phyloP scores from a whole-genome alignment of 108 stramenopile species.

The Nannochloropsis oceanica region DNA sequence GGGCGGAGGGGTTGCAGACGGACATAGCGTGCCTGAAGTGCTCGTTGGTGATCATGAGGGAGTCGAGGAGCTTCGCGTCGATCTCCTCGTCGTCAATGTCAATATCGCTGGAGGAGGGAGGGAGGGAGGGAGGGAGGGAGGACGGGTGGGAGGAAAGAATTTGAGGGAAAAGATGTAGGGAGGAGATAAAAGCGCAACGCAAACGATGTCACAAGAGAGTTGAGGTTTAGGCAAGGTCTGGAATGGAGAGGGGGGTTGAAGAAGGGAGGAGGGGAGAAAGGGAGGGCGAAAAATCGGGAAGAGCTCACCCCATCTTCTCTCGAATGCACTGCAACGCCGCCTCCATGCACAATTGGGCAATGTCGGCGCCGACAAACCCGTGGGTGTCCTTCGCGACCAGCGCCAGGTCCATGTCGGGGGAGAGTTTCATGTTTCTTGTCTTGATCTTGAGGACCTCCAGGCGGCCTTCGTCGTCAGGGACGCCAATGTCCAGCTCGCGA shows the following conservation, averaged over 20 bases:
- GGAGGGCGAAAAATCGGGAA: too few species aligned
- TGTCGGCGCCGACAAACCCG: slow-evolving; percentile 94
- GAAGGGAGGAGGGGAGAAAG: too few species aligned
- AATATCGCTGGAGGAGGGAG: slow-evolving; percentile 5
- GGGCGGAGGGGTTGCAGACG: slow-evolving; percentile 64
- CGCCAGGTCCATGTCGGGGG: slow-evolving; percentile 59
- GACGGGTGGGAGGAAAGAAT: too few species aligned
- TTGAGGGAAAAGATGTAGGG: too few species aligned
- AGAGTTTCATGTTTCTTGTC: slow-evolving; percentile 78
- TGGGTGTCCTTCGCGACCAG: slow-evolving; percentile 86
- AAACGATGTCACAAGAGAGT: too few species aligned
- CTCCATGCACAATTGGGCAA: slow-evolving; percentile 85
- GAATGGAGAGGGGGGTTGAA: too few species aligned
- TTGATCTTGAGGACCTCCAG: slow-evolving; percentile 90
- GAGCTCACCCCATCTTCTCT: slow-evolving; percentile 48
- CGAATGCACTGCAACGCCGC: slow-evolving; percentile 88
- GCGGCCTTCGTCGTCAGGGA: slow-evolving; percentile 94
- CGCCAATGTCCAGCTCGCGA: slow-evolving; percentile 91
- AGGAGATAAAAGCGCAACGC: too few species aligned
- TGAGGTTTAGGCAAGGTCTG: too few species aligned
- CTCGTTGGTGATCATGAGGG: slow-evolving; percentile 61
- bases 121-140: too few species aligned
- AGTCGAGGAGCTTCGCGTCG: slow-evolving; percentile 26
- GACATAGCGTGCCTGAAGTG: slow-evolving; percentile 79
- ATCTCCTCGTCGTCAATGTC: slow-evolving; percentile 39